These are phyloP conservation scores for Powellomyces hirtus DNA, from an alignment of 192 early-diverging fungal genomes.

Conservation along the genomic window DNA sequence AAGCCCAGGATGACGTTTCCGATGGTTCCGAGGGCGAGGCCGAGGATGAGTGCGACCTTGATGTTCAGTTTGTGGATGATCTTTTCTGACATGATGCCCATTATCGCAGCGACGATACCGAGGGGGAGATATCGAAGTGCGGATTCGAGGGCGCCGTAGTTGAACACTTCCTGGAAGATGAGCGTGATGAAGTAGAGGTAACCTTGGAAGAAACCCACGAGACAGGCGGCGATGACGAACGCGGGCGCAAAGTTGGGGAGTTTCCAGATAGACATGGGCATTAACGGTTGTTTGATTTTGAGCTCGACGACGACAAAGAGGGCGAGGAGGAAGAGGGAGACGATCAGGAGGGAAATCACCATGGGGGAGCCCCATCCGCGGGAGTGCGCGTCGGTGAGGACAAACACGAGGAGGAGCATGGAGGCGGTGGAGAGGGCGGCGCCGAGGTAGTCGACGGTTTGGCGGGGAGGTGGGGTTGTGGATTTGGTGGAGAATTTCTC, in stretches of 20 bases:
- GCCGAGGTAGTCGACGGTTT: conserved; percentile 23
- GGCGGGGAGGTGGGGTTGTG: not conserved
- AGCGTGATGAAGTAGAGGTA: conserved; percentile 43
- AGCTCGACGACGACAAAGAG: conserved; percentile 34
- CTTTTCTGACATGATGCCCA: conserved; percentile 33
- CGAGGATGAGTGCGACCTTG: conserved; percentile 12
- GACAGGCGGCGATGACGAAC: conserved; percentile 24
- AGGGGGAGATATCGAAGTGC: conserved; percentile 42
- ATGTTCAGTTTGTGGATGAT: conserved; percentile 20
- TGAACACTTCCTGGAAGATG: conserved; percentile 43
- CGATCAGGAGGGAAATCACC: conserved; percentile 20
- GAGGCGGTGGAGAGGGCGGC: conserved; percentile 29
- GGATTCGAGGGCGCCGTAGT: conserved; percentile 35
- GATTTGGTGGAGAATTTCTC: not conserved
- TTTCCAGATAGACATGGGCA: conserved; percentile 42
- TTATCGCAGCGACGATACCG: conserved; percentile 30
- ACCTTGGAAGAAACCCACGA: conserved; percentile 38
- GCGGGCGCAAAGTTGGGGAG: conserved; percentile 38
- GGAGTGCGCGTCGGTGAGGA: conserved; percentile 16
- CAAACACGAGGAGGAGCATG: conserved; percentile 31
- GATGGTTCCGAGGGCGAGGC: conserved; percentile 8
- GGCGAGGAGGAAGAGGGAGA: conserved; percentile 28
- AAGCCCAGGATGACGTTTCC: conserved; percentile 26
- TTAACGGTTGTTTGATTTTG: conserved; percentile 27
- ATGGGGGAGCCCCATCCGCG: conserved; percentile 20